Base-by-base conservation (phyloP, 257 asterid species). In the Jaltomata sinuosa region DNA sequence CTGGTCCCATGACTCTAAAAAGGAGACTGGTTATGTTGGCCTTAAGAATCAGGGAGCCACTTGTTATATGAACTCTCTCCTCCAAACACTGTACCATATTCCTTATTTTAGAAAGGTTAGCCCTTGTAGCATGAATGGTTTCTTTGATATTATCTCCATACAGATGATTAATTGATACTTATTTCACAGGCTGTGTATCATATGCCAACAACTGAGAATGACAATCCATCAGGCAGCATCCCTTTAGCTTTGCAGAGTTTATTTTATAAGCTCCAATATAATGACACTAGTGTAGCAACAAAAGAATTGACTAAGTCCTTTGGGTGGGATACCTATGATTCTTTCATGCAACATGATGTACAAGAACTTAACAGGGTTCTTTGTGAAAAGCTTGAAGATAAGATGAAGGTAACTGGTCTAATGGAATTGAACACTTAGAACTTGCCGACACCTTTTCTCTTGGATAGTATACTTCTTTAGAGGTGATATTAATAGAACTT, bases 191-290 rank as follows among this genome's bases (percentile, higher is more conserved):
- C 97, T 89, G 96, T 94, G 79, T 94, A 94, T 87, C 98, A 94
- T 88, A 94, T 94, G 97, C 98, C 97, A 2, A 93, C 98, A 80
- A 94, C 97, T 36, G 97, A 93, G 88, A 93, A 93, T 82, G 97
- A 94, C 87, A 90, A 91, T 87, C 97, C 98, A 80, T 82, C 94
- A 22, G 93, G 94, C 85, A 94, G 98, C 89, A 94, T 93, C 79
- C 98, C 98, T 83, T 86, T 94, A 87, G 98, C 98, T 57, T 89
- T 94, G 82, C 97, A 94, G 90, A 93, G 98, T 84, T 91, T 94
- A 71, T 94, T 94, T 91, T 92, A 93, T 87, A 94, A 93, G 94
- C 93, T 94, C 87, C 96, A 94, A 89, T 94, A 93, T 82, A 88
- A 93, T 84, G 97, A 93, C 71, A 90, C 92, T 52, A 93, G 97